phyloP scores from a whole-genome alignment of 768 basidiomycete genomes.

The Kwoniella pini region DNA sequence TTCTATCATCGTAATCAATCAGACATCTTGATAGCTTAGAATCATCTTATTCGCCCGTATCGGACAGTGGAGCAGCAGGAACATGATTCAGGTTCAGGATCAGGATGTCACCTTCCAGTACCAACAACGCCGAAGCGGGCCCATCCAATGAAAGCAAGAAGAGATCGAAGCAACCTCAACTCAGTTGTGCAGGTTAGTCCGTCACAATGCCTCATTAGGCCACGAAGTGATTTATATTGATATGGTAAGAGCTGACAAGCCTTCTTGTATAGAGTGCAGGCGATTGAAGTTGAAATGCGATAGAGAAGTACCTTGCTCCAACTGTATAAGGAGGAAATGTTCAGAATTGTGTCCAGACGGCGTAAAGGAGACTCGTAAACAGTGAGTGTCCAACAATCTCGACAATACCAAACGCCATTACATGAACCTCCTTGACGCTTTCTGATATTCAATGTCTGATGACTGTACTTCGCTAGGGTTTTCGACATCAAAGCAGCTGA shows the following conservation, averaged over 20 bases:
- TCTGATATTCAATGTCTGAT: neutral
- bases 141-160: conserved; percentile 11
- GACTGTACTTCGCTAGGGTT: neutral
- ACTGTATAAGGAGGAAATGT: conserved; percentile 28
- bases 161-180: conserved; percentile 21
- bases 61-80: neutral
- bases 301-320: conserved; percentile 28
- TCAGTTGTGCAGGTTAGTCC: conserved; percentile 23
- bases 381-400: no score
- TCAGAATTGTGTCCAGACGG: conserved; percentile 28
- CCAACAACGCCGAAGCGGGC: neutral
- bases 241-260: neutral
- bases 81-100: no score
- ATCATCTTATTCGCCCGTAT: neutral
- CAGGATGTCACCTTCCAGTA: neutral
- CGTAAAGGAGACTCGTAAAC: conserved; percentile 10
- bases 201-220: neutral
- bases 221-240: neutral
- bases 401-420: no score
- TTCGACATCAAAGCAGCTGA: conserved; percentile 15
- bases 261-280: conserved; percentile 23
- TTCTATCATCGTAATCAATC: no score
- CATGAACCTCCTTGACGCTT: no score
- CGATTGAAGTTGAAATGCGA: conserved; percentile 32
- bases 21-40: neutral